Evolutionary conservation across 2,329 filamentous ascomycete genomes (phyloP), one percentile per base, ranked within the genome.

Genomic region (Aspergillus chevalieri): DNA sequence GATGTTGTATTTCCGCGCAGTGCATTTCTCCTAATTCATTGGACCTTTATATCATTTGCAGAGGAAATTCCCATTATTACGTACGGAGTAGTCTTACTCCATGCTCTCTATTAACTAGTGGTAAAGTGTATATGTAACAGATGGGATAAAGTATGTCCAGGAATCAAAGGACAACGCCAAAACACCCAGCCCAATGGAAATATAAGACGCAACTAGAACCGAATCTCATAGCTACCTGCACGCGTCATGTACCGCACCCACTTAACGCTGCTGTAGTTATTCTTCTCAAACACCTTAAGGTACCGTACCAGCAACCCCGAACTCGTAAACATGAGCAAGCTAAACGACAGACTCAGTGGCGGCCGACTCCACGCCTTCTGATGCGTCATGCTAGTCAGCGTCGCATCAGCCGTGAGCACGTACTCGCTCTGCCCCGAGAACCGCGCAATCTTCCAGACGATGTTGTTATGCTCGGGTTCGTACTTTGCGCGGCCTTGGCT

Each of bases 161-260:
- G 4, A 30, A 30, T 30, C 26, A 4, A 30, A 30, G 10, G 26
- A 30, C 26, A 30, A 30, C 26, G 26, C 26, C 26, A 30, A 30
- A 30, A 30, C 26, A 12, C 26, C 26, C 10, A 30, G 26, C 26
- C 10, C 26, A 30, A 30, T 30, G 26, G 10, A 30, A 12, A 10
- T 4, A 30, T 4, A 30, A 30, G 26, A 30, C 10, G 4, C 10
- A 15, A 8, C 19, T 60, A 66, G 41, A 68, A 94, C 85, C 90
- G 80, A 67, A 98, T 95, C 74, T 98, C 93, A 71, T 98, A 98
- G 70, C 90, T 96, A 24, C 93, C 93, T 14, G 92, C 93, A 58
- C 92, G 84, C 15, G 93, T 98, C 93, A 98, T 97, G 72, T 98
- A 98, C 61, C 93, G 79, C 61, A 98, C 93, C 93, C 93, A 98